phyloP scores from a whole-genome alignment of 768 basidiomycete species.

The Auriscalpium microsporum region DNA sequence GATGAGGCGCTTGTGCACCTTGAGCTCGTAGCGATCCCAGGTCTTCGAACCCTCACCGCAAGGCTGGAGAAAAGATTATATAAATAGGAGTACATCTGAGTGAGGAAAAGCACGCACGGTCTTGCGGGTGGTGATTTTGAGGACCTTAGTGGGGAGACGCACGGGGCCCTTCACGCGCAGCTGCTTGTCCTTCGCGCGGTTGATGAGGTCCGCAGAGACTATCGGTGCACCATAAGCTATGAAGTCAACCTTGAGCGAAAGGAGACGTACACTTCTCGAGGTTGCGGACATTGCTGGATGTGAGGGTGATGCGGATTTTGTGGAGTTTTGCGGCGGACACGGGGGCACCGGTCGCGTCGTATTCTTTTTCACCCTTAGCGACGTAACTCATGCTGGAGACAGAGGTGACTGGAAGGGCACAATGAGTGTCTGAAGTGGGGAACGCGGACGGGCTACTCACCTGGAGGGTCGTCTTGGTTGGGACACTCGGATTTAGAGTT shows the following conservation, averaged over 20 bases:
- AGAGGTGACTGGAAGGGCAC: constrained; percentile 48
- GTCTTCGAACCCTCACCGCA: constrained; percentile 99
- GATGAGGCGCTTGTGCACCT: constrained; percentile 98
- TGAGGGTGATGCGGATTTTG: constrained; percentile 99
- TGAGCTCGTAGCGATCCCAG: constrained; percentile 99
- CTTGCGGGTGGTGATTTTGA: constrained; percentile 99
- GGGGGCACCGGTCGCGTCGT: constrained; percentile 84
- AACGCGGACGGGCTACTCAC: background rate
- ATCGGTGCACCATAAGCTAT: background rate
- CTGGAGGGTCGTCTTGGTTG: constrained; percentile 2
- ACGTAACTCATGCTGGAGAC: constrained; percentile 84
- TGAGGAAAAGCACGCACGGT: constrained; percentile 50
- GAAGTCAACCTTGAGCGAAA: background rate
- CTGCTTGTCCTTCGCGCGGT: constrained; percentile 99
- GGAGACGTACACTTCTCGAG: constrained; percentile 84
- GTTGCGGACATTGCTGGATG: constrained; percentile 95
- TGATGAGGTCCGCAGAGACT: constrained; percentile 96
- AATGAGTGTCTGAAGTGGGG: constrained; percentile 57
- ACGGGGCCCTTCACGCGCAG: constrained; percentile 99
- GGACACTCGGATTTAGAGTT: constrained; percentile 9
- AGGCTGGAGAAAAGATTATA: constrained; percentile 43
- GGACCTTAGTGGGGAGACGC: constrained; percentile 96
- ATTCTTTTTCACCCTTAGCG: constrained; percentile 97
- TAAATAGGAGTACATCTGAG: background rate
- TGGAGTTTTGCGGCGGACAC: constrained; percentile 88